These are phyloP conservation scores for Claviceps pazoutovae DNA, from an alignment of 2,329 filamentous ascomycete species.

Conservation along the genomic window DNA sequence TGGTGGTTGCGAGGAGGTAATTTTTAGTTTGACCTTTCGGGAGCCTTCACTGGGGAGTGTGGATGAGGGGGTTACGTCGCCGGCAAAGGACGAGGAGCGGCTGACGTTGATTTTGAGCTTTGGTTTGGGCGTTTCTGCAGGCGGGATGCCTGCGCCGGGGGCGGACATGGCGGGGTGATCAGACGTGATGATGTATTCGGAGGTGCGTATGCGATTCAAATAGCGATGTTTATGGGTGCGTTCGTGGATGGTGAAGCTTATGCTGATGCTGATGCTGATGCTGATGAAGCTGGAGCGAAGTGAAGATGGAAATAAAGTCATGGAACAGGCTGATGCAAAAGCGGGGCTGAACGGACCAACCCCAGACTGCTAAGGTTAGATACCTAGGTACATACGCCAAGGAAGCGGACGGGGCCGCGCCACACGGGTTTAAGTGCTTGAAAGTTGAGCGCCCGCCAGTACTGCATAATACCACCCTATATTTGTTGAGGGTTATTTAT, in stretches of 20 bases:
- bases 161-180: neutral
- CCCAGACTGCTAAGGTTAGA: too few relatives aligned
- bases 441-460: too few relatives aligned
- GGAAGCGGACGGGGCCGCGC: too few relatives aligned
- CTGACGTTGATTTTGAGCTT: conserved; percentile 27
- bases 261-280: neutral
- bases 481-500: too few relatives aligned
- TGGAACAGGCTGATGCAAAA: neutral
- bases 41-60: conserved; percentile 18
- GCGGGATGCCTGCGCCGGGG: conserved; percentile 9
- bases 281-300: neutral
- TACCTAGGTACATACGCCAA: too few relatives aligned
- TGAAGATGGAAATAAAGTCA: neutral
- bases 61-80: conserved; percentile 12
- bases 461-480: too few relatives aligned
- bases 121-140: conserved; percentile 20
- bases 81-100: conserved; percentile 21
- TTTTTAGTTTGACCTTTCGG: conserved; percentile 29
- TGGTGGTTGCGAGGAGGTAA: conserved; percentile 24
- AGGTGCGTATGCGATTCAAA: too few relatives aligned
- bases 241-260: too few relatives aligned
- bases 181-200: too few relatives aligned
- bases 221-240: too few relatives aligned
- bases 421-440: too few relatives aligned
- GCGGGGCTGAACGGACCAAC: neutral